These are phyloP conservation scores for Dentipellis sp. DNA, from an alignment of 768 basidiomycete genomes.

Conservation along the genomic window DNA sequence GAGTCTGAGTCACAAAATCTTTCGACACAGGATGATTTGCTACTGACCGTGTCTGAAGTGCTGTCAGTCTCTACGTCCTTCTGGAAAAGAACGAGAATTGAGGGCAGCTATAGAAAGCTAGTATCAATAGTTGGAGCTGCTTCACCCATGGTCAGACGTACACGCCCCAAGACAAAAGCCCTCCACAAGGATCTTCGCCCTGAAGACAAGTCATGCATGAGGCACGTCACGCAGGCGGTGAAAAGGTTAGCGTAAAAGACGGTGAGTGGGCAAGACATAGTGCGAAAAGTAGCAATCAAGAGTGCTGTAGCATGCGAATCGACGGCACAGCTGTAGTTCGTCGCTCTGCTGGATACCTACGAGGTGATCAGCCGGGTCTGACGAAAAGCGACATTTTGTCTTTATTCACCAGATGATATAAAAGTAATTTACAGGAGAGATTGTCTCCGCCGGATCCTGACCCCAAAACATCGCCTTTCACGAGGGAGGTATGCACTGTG, in stretches of 20 bases:
- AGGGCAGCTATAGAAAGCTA: constrained; percentile 42
- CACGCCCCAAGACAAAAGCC: constrained; percentile 63
- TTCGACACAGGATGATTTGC: not conserved
- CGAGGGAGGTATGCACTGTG: constrained; percentile 7
- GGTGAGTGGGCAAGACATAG: constrained; percentile 53
- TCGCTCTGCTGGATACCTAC: constrained; percentile 10
- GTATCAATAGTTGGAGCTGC: constrained; percentile 1
- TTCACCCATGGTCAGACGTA: constrained; percentile 25
- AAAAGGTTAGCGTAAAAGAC: constrained; percentile 64
- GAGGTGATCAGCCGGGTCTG: not conserved
- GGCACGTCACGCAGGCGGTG: constrained; percentile 50
- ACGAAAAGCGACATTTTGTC: not conserved
- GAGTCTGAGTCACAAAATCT: not conserved
- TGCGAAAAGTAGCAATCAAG: constrained; percentile 47
- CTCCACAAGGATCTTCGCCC: constrained; percentile 41
- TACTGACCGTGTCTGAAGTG: constrained; percentile 51
- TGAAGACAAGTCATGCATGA: constrained; percentile 39
- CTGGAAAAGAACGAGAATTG: constrained; percentile 46
- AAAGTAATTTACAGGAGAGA: constrained; percentile 10
- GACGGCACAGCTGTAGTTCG: constrained; percentile 10
- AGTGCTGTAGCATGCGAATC: constrained; percentile 37
- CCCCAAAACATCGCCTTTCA: constrained; percentile 13
- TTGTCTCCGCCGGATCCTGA: constrained; percentile 10
- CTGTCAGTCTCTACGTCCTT: constrained; percentile 41
- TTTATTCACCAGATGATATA: constrained; percentile 12